phyloP scores from a whole-genome alignment of 768 basidiomycete species.

The Suillus occidentalis region DNA sequence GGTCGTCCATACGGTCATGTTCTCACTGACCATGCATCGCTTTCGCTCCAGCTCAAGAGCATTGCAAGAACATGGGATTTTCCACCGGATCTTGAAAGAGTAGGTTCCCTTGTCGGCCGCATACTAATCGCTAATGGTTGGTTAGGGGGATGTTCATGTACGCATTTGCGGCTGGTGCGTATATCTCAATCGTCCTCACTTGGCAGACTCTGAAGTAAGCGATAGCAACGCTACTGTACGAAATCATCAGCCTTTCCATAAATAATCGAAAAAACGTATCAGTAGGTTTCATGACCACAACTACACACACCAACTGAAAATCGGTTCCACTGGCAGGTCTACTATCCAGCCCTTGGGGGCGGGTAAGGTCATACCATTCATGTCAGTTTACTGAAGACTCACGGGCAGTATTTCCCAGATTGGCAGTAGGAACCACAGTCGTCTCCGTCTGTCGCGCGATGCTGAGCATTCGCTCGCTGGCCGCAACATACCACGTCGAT shows the following conservation, averaged over 20 bases:
- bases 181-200: neutral
- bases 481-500: conserved; percentile 40
- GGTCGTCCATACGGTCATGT: conserved; percentile 15
- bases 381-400: neutral
- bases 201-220: neutral
- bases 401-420: neutral
- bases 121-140: neutral
- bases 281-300: conserved; percentile 6
- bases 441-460: conserved; percentile 39
- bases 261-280: conserved; percentile 5
- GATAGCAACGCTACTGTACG: conserved; percentile 19
- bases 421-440: conserved; percentile 12
- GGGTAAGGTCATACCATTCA: conserved; percentile 9
- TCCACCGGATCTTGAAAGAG: conserved; percentile 22
- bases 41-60: conserved; percentile 7
- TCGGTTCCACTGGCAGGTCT: conserved; percentile 6
- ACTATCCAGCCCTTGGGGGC: conserved; percentile 9
- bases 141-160: conserved; percentile 26
- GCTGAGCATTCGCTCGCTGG: conserved; percentile 44
- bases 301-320: neutral
- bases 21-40: conserved; percentile 18
- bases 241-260: conserved; percentile 14
- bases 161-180: conserved; percentile 18
- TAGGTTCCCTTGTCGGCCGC: neutral
- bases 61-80: conserved; percentile 9